Evolutionary conservation across 2,329 filamentous ascomycete species (phyloP), one percentile per base, ranked within the genome.

Genomic region (Alternaria dauci): DNA sequence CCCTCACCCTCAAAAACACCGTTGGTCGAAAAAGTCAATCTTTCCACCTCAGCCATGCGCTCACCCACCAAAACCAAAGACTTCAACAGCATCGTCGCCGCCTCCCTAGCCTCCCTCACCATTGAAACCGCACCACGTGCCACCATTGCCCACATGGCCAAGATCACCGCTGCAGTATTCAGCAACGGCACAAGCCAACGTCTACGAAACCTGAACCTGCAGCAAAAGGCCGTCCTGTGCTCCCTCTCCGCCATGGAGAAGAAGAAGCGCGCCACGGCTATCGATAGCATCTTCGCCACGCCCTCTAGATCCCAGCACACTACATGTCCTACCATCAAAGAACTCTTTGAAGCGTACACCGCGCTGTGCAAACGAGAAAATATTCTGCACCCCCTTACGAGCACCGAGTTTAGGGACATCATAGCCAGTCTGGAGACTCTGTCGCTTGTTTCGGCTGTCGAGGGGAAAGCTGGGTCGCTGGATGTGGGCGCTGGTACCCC

Each of bases 221-320:
- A 99, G 76, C 95, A 99, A 78, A 98, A 97, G 78, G 95, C 94
- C 4, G 93, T 94, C 0, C 85, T 99, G 9, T 99, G 95, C 80
- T 88, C 94, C 0, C 84, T 99, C 14, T 86, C 94, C 39, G 92
- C 93, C 2, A 87, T 95, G n/a, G 94, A 97, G 77, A 92, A 91
- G 70, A 88, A 88, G 64, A 90, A 87, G 67, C 84, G 87, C 50
- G 81, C 75, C n/a, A 71, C 74, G 1, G 73, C 70, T 8, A 68
- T 67, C 32, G 71, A 78, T 14, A 69, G 41, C 26, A 61, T 75
- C 14, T 56, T 76, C 8, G 65, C 66, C 11, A 83, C 81, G 0
- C 81, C 81, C 8, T 82, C 81, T 8, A 82, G 80, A 56, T 70
- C 74, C 14, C 74, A 23, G 20, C 20, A 78, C 55, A 80, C 82